These are phyloP conservation scores for Cercospora janseana DNA, from an alignment of 2,329 filamentous ascomycete species.

Conservation along the genomic window DNA sequence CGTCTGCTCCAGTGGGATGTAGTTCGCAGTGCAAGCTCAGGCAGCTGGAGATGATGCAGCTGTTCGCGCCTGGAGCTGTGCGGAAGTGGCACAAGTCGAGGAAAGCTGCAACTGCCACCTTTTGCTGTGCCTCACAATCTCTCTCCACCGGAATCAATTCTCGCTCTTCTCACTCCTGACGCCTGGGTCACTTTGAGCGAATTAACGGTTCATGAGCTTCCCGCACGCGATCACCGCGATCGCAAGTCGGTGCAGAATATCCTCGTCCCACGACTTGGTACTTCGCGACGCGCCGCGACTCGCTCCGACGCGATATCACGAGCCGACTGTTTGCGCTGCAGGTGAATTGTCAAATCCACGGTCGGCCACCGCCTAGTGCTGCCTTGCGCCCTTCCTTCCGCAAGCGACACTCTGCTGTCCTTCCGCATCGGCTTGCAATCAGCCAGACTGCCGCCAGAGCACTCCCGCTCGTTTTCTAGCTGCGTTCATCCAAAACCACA, in stretches of 20 bases:
- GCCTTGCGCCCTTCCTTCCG: constrained; percentile 13
- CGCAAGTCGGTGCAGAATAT: no score
- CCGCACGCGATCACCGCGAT: no score
- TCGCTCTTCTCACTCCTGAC: no score
- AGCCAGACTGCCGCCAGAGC: constrained; percentile 19
- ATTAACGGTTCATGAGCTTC: no score
- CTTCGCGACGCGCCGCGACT: constrained; percentile 7
- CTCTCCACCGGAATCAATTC: no score
- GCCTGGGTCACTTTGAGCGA: no score
- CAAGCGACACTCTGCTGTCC: constrained; percentile 10
- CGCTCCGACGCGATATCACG: constrained; percentile 13
- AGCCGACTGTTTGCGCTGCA: constrained; percentile 1
- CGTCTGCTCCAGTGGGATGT: not conserved
- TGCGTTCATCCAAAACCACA: constrained; percentile 10
- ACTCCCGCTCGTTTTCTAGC: constrained; percentile 22
- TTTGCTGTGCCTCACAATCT: no score
- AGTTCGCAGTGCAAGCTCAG: constrained; percentile 4
- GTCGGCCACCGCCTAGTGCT: constrained; percentile 10
- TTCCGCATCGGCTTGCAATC: constrained; percentile 18
- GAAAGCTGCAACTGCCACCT: constrained; percentile 1
- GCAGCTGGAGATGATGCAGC: constrained; percentile 22
- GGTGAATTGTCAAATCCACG: not conserved
- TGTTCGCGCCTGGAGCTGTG: constrained; percentile 14
- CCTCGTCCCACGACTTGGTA: constrained; percentile 8
- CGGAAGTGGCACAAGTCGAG: constrained; percentile 12